Percentiles rank a stretch among this genome's conserved stretches.
Conservation (phyloP, 192 early-diverging fungal species). For the Coemansia sp. region DNA sequence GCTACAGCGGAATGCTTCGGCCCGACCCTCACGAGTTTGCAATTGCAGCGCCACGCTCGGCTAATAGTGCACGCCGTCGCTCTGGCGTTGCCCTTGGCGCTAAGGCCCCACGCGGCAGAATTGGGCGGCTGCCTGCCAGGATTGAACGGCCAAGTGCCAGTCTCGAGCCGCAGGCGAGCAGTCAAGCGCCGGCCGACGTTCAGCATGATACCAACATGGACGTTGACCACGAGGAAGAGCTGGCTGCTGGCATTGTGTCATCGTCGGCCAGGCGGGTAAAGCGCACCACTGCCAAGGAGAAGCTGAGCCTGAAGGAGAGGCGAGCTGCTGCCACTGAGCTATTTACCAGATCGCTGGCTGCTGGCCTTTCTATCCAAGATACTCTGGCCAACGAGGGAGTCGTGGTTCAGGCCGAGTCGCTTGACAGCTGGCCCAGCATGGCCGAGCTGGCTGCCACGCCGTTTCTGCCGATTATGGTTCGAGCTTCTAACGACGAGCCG, state of each 20-base stretch:
- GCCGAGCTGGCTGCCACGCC: neutral
- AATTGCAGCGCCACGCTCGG: neutral
- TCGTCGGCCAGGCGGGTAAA: neutral
- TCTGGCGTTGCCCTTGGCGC: neutral
- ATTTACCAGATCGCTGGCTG: neutral
- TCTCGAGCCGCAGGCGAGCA: neutral
- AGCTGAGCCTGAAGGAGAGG: neutral
- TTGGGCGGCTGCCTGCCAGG: neutral
- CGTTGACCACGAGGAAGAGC: neutral
- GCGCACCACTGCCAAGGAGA: neutral
- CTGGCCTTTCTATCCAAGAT: neutral
- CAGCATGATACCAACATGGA: neutral
- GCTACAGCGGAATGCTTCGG: neutral
- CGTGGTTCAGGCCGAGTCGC: neutral
- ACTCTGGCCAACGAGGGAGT: neutral
- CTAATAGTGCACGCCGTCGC: neutral
- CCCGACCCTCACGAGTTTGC: neutral
- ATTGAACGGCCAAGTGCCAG: neutral
- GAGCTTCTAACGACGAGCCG: neutral
- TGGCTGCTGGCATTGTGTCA: neutral
- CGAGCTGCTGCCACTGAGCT: neutral
- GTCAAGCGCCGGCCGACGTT: neutral
- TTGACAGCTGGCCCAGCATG: neutral
- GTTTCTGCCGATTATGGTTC: constrained; percentile 21
- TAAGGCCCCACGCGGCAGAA: neutral